A percentile compares a stretch with the other conserved stretches of the same genome.
These are phyloP conservation scores for Phalaenopsis aphrodite DNA, from an alignment of 106 monocot species.

Conservation along the genomic window DNA sequence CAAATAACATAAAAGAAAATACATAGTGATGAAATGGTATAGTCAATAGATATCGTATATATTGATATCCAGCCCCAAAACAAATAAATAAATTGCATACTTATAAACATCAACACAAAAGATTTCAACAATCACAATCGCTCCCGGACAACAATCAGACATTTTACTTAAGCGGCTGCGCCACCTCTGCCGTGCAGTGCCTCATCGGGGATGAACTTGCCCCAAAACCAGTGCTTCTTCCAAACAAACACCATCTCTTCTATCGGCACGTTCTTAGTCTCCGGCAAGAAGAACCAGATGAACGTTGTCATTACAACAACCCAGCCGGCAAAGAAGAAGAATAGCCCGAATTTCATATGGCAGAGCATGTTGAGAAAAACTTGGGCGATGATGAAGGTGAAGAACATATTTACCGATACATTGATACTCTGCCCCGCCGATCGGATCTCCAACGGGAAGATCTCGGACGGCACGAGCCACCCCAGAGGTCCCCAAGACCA, in stretches of 20 bases:
- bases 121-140: no score
- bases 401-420: conserved; percentile 25
- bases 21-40: no score
- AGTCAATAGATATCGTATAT: no score
- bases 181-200: background rate
- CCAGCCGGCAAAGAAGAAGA: conserved; percentile 31
- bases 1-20: no score
- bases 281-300: conserved; percentile 29
- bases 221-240: conserved; percentile 30
- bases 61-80: no score
- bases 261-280: conserved; percentile 59
- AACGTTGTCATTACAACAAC: conserved; percentile 20
- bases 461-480: conserved; percentile 23
- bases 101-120: no score
- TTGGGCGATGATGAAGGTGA: conserved; percentile 27
- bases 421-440: conserved; percentile 29
- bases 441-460: conserved; percentile 22
- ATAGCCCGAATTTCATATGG: conserved; percentile 25
- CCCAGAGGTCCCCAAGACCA: conserved; percentile 33
- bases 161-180: background rate
- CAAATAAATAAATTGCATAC: no score
- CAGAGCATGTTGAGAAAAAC: conserved; percentile 22
- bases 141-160: no score
- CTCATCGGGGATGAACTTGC: conserved; percentile 9
- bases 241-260: conserved; percentile 41